Conservation (phyloP, 768 basidiomycete species). For the Fomitopsis pulvina region DNA sequence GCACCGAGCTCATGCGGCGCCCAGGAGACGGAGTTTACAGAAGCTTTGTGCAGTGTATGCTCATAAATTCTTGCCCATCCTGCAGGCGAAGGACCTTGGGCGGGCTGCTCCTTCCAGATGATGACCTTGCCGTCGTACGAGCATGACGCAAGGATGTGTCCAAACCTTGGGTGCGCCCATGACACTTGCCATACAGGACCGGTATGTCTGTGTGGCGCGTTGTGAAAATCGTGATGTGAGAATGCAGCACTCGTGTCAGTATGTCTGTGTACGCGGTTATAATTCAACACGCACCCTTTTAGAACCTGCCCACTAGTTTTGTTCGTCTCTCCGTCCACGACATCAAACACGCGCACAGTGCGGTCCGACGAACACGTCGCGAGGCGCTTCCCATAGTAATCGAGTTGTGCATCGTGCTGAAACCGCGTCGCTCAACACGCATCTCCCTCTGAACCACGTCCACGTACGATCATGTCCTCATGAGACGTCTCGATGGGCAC, state of each 20-base stretch:
- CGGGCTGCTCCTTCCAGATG: conserved; percentile 91
- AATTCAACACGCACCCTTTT: conserved; percentile 59
- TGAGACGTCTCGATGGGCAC: conserved; percentile 92
- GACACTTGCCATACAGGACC: conserved; percentile 98
- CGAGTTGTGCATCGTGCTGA: conserved; percentile 97
- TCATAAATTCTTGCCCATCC: conserved; percentile 95
- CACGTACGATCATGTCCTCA: conserved; percentile 94
- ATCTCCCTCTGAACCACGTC: background rate
- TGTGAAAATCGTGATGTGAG: background rate
- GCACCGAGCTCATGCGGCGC: conserved; percentile 98
- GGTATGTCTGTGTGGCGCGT: conserved; percentile 57
- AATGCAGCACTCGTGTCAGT: background rate
- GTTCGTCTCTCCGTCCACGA: conserved; percentile 81
- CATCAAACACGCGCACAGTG: conserved; percentile 92
- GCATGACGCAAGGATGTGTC: conserved; percentile 94
- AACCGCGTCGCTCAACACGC: conserved; percentile 1
- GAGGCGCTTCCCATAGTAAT: conserved; percentile 95
- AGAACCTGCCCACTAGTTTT: conserved; percentile 63
- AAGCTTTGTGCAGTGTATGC: conserved; percentile 89
- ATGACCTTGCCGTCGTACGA: conserved; percentile 98
- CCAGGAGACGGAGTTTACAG: conserved; percentile 98
- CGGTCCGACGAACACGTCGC: conserved; percentile 97
- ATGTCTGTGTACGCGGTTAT: background rate
- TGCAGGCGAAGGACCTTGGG: conserved; percentile 45
- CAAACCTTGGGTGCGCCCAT: conserved; percentile 98